Evolutionary conservation across 1,284 basidiomycete species (phyloP), one percentile per base, ranked within the genome.

Genomic region (Trichosporon inkin): DNA sequence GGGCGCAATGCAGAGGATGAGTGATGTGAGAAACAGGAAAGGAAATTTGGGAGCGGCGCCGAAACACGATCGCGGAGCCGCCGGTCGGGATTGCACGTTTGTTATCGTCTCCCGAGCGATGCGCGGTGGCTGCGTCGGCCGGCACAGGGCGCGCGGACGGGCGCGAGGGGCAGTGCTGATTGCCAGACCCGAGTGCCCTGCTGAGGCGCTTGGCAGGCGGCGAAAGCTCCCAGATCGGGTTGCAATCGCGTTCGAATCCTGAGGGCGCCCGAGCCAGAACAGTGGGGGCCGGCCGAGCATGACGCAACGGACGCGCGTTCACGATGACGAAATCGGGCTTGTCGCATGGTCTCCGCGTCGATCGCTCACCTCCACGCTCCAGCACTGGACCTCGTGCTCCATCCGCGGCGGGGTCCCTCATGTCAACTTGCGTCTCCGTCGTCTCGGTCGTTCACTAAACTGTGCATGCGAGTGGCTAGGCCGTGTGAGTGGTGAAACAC

Each of bases 1-100:
- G 61, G 17, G n/a, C 24, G 32, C 41, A 56, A 32, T 58, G 24
- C 32, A 51, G 57, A n/a, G 5, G 47, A 16, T 14, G 16, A 20
- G 32, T 13, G 38, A 28, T 28, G 55, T 8, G 14, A 17, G 41
- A 35, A 53, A 37, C 5, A 22, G 17, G 2, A 17, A 10, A 24
- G 35, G 24, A 32, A 4, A 14, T 36, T 13, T 20, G 35, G 7
- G 28, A 13, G 28, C 10, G 22, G 22, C 13, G 44, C 13, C 22
- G 37, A 10, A 39, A 39, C 11, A 19, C 11, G 32, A 35, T 6
- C 2, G 20, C 16, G 10, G n/a, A 20, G 20, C 24, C 20, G 8
- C 3, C 40, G 53, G 8, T 13, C 11, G 3, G 19, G 44, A 24
- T 28, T 49, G 44, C 44, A 49, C 44, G 44, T 49, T 36, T 53